These are phyloP conservation scores for Phytophthora idaei DNA, from an alignment of 352 stramenopile species.

Conservation along the genomic window DNA sequence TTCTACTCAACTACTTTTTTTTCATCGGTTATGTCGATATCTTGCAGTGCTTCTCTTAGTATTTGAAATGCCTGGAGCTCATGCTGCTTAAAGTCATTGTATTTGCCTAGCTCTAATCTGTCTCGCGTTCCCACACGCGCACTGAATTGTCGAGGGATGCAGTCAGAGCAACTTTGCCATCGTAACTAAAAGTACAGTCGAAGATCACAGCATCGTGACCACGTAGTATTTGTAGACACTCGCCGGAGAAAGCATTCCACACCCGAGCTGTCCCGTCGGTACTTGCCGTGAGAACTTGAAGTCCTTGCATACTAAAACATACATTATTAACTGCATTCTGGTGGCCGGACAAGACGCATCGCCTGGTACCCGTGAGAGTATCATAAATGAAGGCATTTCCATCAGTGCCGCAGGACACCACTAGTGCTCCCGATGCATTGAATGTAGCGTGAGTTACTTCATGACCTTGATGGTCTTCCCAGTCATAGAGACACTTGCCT, in stretches of 20 bases:
- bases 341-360: constrained; percentile 56
- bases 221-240: constrained; percentile 63
- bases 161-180: constrained; percentile 52
- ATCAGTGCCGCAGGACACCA: constrained; percentile 57
- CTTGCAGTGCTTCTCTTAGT: neutral
- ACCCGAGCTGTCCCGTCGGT: constrained; percentile 60
- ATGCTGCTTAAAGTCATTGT: neutral
- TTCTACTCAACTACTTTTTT: constrained; percentile 43
- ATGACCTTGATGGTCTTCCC: constrained; percentile 47
- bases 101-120: constrained; percentile 9
- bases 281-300: constrained; percentile 62
- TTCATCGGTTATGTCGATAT: constrained; percentile 20
- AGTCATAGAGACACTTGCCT: constrained; percentile 66
- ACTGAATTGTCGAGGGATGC: constrained; percentile 71
- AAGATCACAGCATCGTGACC: constrained; percentile 76
- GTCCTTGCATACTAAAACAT: constrained; percentile 73
- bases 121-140: constrained; percentile 53
- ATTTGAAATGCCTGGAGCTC: too few species aligned
- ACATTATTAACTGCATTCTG: constrained; percentile 51
- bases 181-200: constrained; percentile 68
- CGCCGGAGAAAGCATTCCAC: constrained; percentile 73
- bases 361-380: constrained; percentile 62
- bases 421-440: constrained; percentile 69
- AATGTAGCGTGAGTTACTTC: constrained; percentile 67
- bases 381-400: constrained; percentile 74